Evolutionary conservation across 495 filamentous ascomycete species (phyloP), one percentile per base, ranked within the genome.

Genomic region (Halenospora varia): DNA sequence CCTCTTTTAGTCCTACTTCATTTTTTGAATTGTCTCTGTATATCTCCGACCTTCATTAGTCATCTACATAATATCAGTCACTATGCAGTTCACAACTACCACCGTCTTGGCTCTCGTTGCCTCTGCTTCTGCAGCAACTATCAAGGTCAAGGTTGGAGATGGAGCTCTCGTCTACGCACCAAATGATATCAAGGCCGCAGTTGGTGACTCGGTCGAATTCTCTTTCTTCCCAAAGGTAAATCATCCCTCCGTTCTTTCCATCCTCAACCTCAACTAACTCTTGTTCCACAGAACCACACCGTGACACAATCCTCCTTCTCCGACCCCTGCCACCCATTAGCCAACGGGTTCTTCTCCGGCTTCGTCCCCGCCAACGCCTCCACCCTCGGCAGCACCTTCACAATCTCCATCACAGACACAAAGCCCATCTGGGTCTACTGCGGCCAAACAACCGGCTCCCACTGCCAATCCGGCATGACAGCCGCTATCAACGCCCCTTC

Each of bases 361-460:
- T 66, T 63, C 60, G 66, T 63, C 55, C 68, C 72, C 78, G 73
- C 61, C 2, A n/a, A 20, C 10, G 22, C 15, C 17, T 19, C 35
- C 6, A 73, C 73, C 0, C 79, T 81, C 51, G 77, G 75, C 13
- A 76, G 78, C 51, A 75, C 74, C 24, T 90, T 84, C 64, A 81
- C 81, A 40, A 66, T 88, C 60, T 77, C 72, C 47, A 73, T 88
- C 57, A 83, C 83, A 62, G 75, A 80, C 65, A 87, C 79, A 44
- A 78, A 75, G 15, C 84, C 86, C 0, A 70, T 88, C 53, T 89
- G 85, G 84, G 71, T 83, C 55, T 90, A 88, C 69, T 89, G 86
- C 71, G 52, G 48, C 9, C 57, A 62, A 22, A 77, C 78, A 17
- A 75, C 79, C 60, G 75, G 68, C 44, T 76, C 71, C 41, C 88